Conservation (phyloP, 2,329 filamentous ascomycete species). For the Colletotrichum paranaense region DNA sequence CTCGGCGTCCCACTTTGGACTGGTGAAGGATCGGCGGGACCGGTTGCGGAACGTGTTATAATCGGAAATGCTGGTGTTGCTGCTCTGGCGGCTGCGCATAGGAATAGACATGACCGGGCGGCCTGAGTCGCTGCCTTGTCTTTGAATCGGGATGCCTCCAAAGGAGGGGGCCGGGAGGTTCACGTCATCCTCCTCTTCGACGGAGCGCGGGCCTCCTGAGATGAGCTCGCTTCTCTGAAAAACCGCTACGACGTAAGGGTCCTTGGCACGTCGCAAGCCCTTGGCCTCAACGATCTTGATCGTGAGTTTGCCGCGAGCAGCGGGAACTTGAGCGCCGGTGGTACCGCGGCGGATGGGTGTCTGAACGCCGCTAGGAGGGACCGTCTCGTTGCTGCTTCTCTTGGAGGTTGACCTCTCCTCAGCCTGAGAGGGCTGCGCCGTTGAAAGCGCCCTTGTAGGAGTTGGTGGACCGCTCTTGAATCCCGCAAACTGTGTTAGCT, state of each 20-base stretch:
- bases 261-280: constrained; percentile 82
- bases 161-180: constrained; percentile 56
- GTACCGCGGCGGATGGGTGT: constrained; percentile 58
- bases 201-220: constrained; percentile 80
- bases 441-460: constrained; percentile 87
- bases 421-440: constrained; percentile 63
- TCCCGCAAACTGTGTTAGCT: constrained; percentile 86
- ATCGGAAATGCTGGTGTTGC: constrained; percentile 87
- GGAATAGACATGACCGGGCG: constrained; percentile 90
- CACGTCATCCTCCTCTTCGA: constrained; percentile 70
- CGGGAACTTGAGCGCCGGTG: constrained; percentile 71
- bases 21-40: constrained; percentile 73
- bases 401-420: constrained; percentile 51
- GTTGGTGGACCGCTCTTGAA: constrained; percentile 94
- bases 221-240: constrained; percentile 98
- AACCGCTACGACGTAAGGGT: constrained; percentile 95
- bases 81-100: constrained; percentile 96
- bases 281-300: constrained; percentile 90
- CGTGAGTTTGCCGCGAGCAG: constrained; percentile 86
- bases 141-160: constrained; percentile 70
- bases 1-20: constrained; percentile 95
- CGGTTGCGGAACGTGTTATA: constrained; percentile 70
- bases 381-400: constrained; percentile 54
- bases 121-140: constrained; percentile 83
- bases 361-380: constrained; percentile 61